phyloP scores from a whole-genome alignment of 768 basidiomycete species.

The Rossbeevera mucosa region DNA sequence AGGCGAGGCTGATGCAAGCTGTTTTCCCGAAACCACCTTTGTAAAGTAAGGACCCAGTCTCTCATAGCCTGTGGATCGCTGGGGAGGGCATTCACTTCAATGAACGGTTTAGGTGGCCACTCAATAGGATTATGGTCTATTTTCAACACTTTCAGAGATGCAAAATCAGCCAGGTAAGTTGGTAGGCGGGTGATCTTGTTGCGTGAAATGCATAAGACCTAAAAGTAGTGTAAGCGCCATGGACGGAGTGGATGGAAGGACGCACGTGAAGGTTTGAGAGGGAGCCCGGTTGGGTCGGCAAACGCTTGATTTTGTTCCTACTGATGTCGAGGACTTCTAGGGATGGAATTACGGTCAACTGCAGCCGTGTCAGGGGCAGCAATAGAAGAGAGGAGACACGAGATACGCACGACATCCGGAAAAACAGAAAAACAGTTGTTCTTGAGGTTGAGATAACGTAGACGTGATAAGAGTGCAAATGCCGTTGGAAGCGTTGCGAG shows the following conservation, averaged over 20 bases:
- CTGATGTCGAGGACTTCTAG: constrained; percentile 94
- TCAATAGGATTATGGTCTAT: constrained; percentile 89
- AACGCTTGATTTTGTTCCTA: constrained; percentile 78
- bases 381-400: constrained; percentile 4
- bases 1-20: constrained; percentile 27
- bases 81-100: constrained; percentile 40
- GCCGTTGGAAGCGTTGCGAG: constrained; percentile 71
- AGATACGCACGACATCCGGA: constrained; percentile 73
- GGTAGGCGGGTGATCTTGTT: constrained; percentile 84
- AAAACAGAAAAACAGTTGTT: constrained; percentile 78
- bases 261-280: constrained; percentile 71
- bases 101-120: constrained; percentile 74
- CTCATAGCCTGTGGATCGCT: constrained; percentile 52
- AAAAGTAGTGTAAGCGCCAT: not conserved
- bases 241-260: constrained; percentile 2
- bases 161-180: constrained; percentile 69
- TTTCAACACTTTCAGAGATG: constrained; percentile 71
- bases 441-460: constrained; percentile 85
- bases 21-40: constrained; percentile 70
- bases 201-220: constrained; percentile 84
- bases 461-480: constrained; percentile 64
- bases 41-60: constrained; percentile 68
- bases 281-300: constrained; percentile 78
- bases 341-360: constrained; percentile 82
- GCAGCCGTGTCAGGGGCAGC: constrained; percentile 9